Evolutionary conservation across 2,329 filamentous ascomycete genomes (phyloP), one percentile per base, ranked within the genome.

Genomic region (Neonectria hederae): DNA sequence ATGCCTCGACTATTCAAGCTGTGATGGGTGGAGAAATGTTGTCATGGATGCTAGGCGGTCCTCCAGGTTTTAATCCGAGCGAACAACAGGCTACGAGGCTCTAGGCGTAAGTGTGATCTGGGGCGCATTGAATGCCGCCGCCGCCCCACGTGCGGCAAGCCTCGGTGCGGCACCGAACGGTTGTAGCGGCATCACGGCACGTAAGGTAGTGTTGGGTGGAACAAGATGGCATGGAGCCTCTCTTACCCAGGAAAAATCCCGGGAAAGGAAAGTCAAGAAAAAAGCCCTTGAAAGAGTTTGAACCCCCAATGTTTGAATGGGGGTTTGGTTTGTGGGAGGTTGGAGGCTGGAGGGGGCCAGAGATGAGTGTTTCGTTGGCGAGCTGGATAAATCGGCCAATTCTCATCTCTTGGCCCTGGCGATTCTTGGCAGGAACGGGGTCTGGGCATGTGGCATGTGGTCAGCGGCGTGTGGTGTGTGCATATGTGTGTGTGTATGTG

Each of bases 21-120:
- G 48, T 62, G 59, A 65, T 58, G 54, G 63, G 63, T 65, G 63
- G 63, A 65, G 46, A 65, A 65, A 62, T 62, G 28, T 51, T 28
- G 45, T 26, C 40, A 30, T 38, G 60, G 49, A 54, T 35, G 54
- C 14, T 19, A 49, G 54, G 28, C 38, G 24, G 14, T 30, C n/a
- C 38, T 48, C 24, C 35, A 26, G 30, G 42, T 43, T 38, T 30
- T 11, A 13, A 24, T 46, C 14, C 28, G 38, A 55, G 7, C 22
- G 40, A 56, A 56, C 45, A 46, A 19, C 52, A 43, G 40, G 26
- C 43, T 10, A 17, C 21, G 54, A 35, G 53, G 22, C 26, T 35
- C 21, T 21, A 35, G 58, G 53, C 30, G 19, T 22, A 54, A 38
- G 43, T 30, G 28, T 28, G 53, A 55, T 62, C 54, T 58, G 54